Conservation (phyloP, 176 grass and related monocot species). For the Bolboschoenus planiculmis region DNA sequence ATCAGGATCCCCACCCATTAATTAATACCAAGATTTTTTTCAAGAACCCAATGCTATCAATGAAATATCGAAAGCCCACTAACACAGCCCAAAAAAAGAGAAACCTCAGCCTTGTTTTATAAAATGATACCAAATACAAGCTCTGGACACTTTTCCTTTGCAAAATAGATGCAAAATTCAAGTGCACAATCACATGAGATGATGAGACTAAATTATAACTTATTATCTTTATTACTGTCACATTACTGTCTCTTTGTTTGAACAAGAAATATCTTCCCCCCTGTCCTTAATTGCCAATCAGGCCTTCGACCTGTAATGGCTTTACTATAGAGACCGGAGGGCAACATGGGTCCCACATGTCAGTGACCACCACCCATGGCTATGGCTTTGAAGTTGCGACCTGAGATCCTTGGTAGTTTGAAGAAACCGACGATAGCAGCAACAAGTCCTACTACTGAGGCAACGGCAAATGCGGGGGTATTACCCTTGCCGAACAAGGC, state of each 20-base stretch:
- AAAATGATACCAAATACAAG: background rate
- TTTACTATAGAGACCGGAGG: background rate
- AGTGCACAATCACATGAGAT: background rate
- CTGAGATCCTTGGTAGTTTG: constrained; percentile 66
- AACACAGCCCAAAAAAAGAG: background rate
- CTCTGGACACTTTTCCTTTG: background rate
- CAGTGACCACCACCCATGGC: constrained; percentile 62
- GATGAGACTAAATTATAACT: constrained; percentile 5
- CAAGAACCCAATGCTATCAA: background rate
- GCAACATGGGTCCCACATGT: background rate
- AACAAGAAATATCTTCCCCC: background rate
- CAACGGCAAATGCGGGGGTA: constrained; percentile 59
- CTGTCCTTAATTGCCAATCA: background rate
- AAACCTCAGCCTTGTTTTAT: background rate
- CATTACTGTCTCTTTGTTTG: background rate
- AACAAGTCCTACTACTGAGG: constrained; percentile 58
- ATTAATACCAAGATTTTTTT: background rate
- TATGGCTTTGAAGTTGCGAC: constrained; percentile 43
- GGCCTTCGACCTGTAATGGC: constrained; percentile 5
- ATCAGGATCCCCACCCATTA: no score
- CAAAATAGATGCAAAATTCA: background rate
- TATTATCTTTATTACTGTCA: constrained; percentile 1
- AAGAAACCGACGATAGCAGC: constrained; percentile 47
- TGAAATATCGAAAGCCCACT: background rate
- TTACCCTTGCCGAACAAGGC: constrained; percentile 73